These are phyloP conservation scores for Perilla frutescens DNA, from an alignment of 257 asterid genomes.

Conservation along the genomic window DNA sequence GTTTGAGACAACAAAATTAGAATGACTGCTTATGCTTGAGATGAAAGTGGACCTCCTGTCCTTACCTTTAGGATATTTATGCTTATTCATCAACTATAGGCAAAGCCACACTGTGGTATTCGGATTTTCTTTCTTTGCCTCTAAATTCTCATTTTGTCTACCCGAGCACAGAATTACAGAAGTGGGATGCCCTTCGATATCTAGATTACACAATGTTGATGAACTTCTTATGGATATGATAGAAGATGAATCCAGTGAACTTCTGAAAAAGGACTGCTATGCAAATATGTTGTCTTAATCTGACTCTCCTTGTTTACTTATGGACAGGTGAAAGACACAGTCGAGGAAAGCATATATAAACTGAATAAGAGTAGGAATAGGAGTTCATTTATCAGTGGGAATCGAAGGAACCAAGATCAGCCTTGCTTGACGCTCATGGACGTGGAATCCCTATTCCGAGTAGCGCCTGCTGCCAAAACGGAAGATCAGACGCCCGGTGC, in stretches of 20 bases:
- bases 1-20: no score
- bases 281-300: neutral
- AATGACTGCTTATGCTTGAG: no score
- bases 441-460: slow-evolving; percentile 83
- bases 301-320: slow-evolving; percentile 15
- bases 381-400: slow-evolving; percentile 80
- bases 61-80: neutral
- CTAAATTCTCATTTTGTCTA: slow-evolving; percentile 15
- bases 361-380: slow-evolving; percentile 76
- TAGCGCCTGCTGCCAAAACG: slow-evolving; percentile 46
- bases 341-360: slow-evolving; percentile 89
- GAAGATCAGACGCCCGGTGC: slow-evolving; percentile 41
- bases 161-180: neutral
- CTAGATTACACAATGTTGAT: neutral
- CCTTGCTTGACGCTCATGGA: slow-evolving; percentile 82
- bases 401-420: slow-evolving; percentile 88
- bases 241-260: neutral
- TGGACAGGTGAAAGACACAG: slow-evolving; percentile 81
- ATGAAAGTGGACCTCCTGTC: no score
- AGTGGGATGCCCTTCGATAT: neutral
- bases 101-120: slow-evolving; percentile 1
- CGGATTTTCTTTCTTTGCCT: neutral
- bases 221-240: neutral
- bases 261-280: neutral
- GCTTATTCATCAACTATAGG: neutral